These are phyloP conservation scores for Citrus trifoliata DNA, from an alignment of 345 rosid genomes.

Conservation along the genomic window DNA sequence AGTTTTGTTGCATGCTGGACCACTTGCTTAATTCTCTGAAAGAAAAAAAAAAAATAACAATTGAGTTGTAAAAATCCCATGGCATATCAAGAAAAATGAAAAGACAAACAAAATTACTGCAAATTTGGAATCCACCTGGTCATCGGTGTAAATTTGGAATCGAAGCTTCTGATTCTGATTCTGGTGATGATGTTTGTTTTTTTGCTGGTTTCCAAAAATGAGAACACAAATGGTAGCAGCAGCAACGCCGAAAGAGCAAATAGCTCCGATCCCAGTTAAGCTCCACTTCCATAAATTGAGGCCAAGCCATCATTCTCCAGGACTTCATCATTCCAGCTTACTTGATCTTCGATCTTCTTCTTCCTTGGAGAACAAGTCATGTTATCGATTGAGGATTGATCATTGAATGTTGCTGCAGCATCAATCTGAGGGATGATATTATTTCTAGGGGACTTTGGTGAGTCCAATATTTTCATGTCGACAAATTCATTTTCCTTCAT, in stretches of 20 bases:
- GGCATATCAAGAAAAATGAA: background rate
- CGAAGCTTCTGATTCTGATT: constrained; percentile 52
- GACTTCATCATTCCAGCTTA: constrained; percentile 25
- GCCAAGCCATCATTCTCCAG: constrained; percentile 36
- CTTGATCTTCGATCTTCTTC: constrained; percentile 21
- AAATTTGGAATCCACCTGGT: constrained; percentile 42
- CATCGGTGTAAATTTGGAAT: constrained; percentile 71
- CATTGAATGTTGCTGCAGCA: constrained; percentile 30
- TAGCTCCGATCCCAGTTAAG: constrained; percentile 79
- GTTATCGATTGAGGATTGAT: constrained; percentile 23
- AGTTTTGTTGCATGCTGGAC: constrained; percentile 59
- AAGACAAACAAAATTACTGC: background rate
- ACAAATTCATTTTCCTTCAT: constrained; percentile 77
- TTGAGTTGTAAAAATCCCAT: background rate
- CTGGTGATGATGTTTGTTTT: constrained; percentile 40
- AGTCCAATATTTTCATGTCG: constrained; percentile 86
- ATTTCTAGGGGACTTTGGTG: constrained; percentile 48
- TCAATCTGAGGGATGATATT: constrained; percentile 38
- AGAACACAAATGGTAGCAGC: constrained; percentile 79
- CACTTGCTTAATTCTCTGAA: constrained; percentile 71
- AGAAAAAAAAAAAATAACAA: too few relatives aligned
- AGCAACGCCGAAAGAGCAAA: constrained; percentile 92
- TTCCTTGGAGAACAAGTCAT: constrained; percentile 41
- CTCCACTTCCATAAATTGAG: constrained; percentile 78
- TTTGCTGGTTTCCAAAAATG: constrained; percentile 59